phyloP scores from a whole-genome alignment of 208 protist species.

The Polymyxa betae region DNA sequence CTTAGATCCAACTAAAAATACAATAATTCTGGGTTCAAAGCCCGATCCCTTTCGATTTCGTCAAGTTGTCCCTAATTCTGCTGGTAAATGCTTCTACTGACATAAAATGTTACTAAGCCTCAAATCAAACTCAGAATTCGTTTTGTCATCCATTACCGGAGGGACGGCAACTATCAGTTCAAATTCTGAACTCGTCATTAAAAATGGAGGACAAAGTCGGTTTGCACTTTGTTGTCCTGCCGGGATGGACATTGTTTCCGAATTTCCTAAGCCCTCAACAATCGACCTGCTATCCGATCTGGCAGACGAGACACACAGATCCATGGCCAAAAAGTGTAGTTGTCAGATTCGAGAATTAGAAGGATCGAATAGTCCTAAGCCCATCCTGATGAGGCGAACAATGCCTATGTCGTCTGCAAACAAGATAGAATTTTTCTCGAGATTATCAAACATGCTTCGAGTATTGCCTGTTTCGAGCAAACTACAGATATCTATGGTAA shows the following conservation, averaged over 20 bases:
- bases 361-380: neutral
- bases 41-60: neutral
- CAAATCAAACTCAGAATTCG: slow-evolving; percentile 14
- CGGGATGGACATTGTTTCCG: neutral
- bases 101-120: neutral
- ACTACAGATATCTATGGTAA: too few relatives aligned
- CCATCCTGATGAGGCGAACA: neutral
- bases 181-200: neutral
- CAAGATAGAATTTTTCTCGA: neutral
- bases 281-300: neutral
- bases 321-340: neutral
- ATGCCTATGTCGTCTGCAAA: neutral
- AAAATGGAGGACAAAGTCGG: neutral
- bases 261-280: neutral
- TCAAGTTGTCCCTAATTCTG: neutral
- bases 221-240: neutral
- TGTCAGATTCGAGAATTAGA: neutral
- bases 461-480: neutral
- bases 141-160: neutral
- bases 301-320: neutral
- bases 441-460: neutral
- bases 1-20: neutral
- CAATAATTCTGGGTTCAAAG: neutral
- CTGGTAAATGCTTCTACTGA: neutral
- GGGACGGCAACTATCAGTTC: neutral